Conservation (phyloP, 768 basidiomycete genomes). For the Sutorius australiensis region DNA sequence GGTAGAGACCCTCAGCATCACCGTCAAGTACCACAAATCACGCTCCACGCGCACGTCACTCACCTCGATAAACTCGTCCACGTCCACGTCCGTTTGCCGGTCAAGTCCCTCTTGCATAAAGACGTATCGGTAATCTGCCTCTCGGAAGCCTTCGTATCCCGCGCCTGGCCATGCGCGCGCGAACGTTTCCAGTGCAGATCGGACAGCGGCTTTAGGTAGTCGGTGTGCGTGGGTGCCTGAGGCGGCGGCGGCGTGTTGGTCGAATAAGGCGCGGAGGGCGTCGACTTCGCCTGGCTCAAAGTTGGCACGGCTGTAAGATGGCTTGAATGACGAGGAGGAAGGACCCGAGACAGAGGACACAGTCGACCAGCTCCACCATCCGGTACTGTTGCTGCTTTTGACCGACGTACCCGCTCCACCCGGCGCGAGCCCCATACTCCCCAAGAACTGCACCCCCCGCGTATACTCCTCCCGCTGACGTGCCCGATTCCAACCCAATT, state of each 20-base stretch:
- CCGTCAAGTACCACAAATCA: slow-evolving; percentile 23
- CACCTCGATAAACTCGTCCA: slow-evolving; percentile 86
- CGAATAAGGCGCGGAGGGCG: slow-evolving; percentile 38
- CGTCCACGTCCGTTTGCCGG: slow-evolving; percentile 50
- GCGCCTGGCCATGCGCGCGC: slow-evolving; percentile 31
- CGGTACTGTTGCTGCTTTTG: too few relatives aligned
- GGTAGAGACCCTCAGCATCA: background rate
- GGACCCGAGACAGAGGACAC: background rate
- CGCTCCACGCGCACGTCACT: too few relatives aligned
- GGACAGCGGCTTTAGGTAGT: slow-evolving; percentile 39
- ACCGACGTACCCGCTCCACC: too few relatives aligned
- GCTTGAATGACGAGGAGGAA: slow-evolving; percentile 9
- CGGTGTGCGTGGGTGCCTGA: too few relatives aligned
- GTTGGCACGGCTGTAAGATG: slow-evolving; percentile 46
- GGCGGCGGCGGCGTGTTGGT: background rate
- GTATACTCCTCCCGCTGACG: slow-evolving; percentile 59
- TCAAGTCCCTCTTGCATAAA: slow-evolving; percentile 70
- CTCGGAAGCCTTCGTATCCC: slow-evolving; percentile 58
- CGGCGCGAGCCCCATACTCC: slow-evolving; percentile 79
- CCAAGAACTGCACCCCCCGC: slow-evolving; percentile 61
- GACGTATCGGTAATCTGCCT: slow-evolving; percentile 70
- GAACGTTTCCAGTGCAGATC: slow-evolving; percentile 42
- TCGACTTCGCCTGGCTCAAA: slow-evolving; percentile 52
- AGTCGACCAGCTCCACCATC: background rate
- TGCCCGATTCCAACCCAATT: slow-evolving; percentile 69